Base-by-base conservation (phyloP, 192 early-diverging fungal genomes). In the Endogone sp. region DNA sequence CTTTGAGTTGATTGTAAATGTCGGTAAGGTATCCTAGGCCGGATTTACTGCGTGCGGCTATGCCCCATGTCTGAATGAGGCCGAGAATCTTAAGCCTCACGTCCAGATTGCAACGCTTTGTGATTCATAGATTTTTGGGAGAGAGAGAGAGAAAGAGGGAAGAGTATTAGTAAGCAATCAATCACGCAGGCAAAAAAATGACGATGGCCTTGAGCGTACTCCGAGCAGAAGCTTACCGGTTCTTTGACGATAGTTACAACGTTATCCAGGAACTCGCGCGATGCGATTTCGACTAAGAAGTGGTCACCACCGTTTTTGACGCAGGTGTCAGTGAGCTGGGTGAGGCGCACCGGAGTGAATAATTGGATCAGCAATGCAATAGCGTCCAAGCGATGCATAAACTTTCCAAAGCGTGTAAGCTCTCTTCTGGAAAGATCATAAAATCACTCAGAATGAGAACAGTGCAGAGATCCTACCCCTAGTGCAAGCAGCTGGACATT, bases 301-400 rank as follows among this genome's bases (percentile, higher is more conserved):
- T 91, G 86, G 27, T 81, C 74, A 2, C 97, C 97, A 29, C 91
- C 90, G 77, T 99, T 99, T 78, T 99, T 99, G 24, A 98, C 93
- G 71, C 93, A 96, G 30, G 90, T 91, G 75, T 99, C 97, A 2
- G 88, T 82, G 54, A 98, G 78, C 88, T 94, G 71, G 4, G n/a
- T 25, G n/a, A n/a, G n/a, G n/a, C n/a, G 10, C 8, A 59, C 82
- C 25, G 56, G 20, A 78, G 23, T 26, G 10, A 24, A 29, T 13
- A 29, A 20, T 66, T 56, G 28, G 4, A 37, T 20, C 16, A 26
- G 26, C 30, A 44, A 22, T 23, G 57, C 4, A 4, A n/a, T n/a
- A n/a, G n/a, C n/a, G n/a, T n/a, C 62, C 60, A 69, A 28, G 4
- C n/a, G 22, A 68, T 3, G 28, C 54, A 55, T 28, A 24, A 28